Evolutionary conservation across 805 yeast genomes (phyloP).

Genomic region (Brettanomyces anomalus): DNA sequence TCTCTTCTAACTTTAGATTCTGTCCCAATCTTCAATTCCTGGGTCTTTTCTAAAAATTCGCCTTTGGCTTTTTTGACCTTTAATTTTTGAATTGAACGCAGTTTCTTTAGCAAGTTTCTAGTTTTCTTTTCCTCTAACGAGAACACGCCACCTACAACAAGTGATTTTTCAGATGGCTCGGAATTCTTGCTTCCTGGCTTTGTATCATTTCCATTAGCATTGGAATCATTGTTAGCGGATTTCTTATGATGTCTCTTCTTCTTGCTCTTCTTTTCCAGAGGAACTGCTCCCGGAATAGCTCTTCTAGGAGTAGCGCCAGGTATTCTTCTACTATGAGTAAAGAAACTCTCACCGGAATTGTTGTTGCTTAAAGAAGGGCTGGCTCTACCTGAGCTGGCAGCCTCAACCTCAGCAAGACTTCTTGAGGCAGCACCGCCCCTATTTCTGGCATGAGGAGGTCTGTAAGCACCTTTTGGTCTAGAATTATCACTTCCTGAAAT

Average conservation of each 20-base stretch:
- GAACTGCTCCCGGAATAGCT: conserved; percentile 44
- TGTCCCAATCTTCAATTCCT: conserved; percentile 77
- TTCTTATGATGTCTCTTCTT: conserved; percentile 57
- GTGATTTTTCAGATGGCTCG: conserved; percentile 19
- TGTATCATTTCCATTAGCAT: background rate
- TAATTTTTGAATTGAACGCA: conserved; percentile 89
- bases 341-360: conserved; percentile 10
- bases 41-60: conserved; percentile 87
- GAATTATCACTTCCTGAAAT: conserved; percentile 17
- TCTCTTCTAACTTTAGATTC: conserved; percentile 77
- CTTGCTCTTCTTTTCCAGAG: conserved; percentile 25
- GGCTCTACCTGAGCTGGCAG: conserved; percentile 15
- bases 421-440: conserved; percentile 33
- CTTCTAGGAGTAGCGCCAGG: conserved; percentile 1
- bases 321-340: conserved; percentile 6
- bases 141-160: conserved; percentile 51
- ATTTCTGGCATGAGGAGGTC: conserved; percentile 91
- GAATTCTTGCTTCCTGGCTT: background rate
- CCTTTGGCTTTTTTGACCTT: conserved; percentile 79
- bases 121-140: conserved; percentile 88
- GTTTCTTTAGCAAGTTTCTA: conserved; percentile 81
- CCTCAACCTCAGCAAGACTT: conserved; percentile 52
- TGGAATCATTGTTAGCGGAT: conserved; percentile 12
- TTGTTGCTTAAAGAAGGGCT: no score
- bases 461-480: conserved; percentile 81